A percentile compares a stretch with the other conserved stretches of the same genome.
Conservation (phyloP, 2,329 filamentous ascomycete species). For the Fusarium sp. region DNA sequence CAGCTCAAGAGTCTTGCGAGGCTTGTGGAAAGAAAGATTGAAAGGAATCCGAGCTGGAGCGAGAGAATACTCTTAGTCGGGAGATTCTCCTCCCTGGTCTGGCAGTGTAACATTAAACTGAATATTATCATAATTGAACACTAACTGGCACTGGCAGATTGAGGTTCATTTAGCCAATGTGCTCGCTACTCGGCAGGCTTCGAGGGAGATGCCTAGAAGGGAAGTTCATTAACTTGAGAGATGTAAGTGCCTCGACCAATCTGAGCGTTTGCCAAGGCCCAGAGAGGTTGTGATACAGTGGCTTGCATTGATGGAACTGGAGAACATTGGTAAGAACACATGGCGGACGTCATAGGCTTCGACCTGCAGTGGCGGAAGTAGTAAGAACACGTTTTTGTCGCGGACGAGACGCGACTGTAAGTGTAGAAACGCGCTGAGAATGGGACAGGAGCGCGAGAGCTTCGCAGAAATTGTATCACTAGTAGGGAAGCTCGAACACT, state of each 20-base stretch:
- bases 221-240: not conserved
- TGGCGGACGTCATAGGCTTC: not conserved
- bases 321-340: not conserved
- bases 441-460: accelerated
- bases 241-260: not conserved
- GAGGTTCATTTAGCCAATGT: accelerated
- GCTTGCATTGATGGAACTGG: too few species aligned
- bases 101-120: not conserved
- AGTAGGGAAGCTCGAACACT: accelerated
- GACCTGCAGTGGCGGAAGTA: not conserved
- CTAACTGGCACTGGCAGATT: not conserved
- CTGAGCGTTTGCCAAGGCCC: too few species aligned
- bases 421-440: accelerated
- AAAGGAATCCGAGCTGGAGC: accelerated
- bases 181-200: not conserved
- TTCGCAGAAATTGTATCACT: accelerated
- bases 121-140: not conserved
- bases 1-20: not conserved
- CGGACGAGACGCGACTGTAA: accelerated
- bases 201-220: not conserved
- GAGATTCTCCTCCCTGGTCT: not conserved
- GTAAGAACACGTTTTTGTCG: not conserved
- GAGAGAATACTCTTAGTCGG: not conserved
- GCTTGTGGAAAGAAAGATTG: not conserved
- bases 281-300: not conserved